phyloP scores from a whole-genome alignment of 306 rosid species.

The Erythrophleum fordii region DNA sequence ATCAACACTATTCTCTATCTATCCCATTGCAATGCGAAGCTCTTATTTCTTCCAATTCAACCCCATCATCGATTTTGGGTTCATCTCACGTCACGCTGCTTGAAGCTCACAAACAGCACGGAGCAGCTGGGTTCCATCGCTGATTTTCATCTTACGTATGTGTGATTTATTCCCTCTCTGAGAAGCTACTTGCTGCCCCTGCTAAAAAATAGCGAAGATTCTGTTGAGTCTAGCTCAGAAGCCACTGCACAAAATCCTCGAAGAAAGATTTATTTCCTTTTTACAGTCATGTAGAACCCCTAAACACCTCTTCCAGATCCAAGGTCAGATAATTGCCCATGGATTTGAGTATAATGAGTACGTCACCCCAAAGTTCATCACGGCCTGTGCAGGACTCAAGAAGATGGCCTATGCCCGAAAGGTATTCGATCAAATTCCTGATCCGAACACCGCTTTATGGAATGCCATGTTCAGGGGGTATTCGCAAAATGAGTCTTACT shows the following conservation, averaged over 20 bases:
- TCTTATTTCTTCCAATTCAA: not conserved
- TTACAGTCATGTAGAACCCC: conserved; percentile 69
- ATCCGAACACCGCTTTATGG: conserved; percentile 65
- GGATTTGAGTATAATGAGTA: conserved; percentile 57
- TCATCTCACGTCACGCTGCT: not conserved
- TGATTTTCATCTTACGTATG: not conserved
- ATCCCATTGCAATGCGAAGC: not conserved
- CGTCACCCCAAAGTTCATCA: conserved; percentile 55
- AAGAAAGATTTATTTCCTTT: conserved; percentile 63
- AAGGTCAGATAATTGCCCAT: conserved; percentile 53
- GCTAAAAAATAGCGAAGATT: conserved; percentile 45
- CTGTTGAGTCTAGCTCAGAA: conserved; percentile 34
- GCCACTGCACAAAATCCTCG: conserved; percentile 49
- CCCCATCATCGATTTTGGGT: not conserved
- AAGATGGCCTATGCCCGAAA: conserved; percentile 54
- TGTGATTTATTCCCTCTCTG: not conserved
- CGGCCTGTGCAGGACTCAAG: conserved; percentile 46
- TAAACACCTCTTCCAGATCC: conserved; percentile 55
- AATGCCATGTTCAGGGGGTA: conserved; percentile 68
- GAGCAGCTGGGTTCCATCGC: not conserved
- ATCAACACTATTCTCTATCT: not conserved
- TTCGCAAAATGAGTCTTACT: conserved; percentile 35
- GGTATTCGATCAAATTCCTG: conserved; percentile 58
- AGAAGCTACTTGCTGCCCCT: not conserved
- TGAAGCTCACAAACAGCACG: not conserved